These are phyloP conservation scores for Botryococcus braunii DNA, from an alignment of 163 green algal genomes.

Conservation along the genomic window DNA sequence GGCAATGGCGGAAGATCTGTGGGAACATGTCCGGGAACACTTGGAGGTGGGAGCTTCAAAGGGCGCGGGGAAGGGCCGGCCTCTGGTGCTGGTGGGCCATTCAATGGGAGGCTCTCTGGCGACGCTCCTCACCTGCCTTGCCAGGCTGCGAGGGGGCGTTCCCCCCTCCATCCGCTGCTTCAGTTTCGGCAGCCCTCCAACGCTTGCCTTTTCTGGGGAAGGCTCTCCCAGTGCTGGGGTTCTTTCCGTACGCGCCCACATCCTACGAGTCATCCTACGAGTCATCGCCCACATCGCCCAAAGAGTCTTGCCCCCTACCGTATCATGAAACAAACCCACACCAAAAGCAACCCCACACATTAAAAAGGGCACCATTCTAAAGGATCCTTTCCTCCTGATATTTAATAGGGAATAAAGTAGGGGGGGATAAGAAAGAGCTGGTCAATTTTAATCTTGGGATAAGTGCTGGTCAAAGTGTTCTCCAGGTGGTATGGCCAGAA, in stretches of 20 bases:
- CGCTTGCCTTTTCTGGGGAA: constrained; percentile 19
- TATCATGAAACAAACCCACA: neutral
- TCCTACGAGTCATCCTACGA: neutral
- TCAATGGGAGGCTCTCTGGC: constrained; percentile 29
- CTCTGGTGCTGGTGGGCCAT: too few species aligned
- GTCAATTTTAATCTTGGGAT: too few species aligned
- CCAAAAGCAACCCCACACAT: neutral
- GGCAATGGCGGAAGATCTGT: too few species aligned
- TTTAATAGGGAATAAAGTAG: neutral
- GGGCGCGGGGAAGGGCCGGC: too few species aligned
- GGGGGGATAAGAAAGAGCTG: too few species aligned
- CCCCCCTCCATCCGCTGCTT: constrained; percentile 7
- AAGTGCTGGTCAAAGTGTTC: too few species aligned
- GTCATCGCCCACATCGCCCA: neutral
- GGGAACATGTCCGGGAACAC: too few species aligned
- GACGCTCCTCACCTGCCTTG: constrained; percentile 16
- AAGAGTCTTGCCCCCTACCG: neutral
- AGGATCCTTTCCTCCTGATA: neutral
- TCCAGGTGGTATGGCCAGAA: too few species aligned
- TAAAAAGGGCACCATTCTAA: constrained; percentile 2
- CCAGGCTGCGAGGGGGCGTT: constrained; percentile 12
- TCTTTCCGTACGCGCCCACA: too few species aligned
- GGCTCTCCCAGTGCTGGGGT: constrained; percentile 4
- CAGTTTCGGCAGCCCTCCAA: constrained; percentile 30
- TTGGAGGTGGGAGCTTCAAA: too few species aligned